phyloP scores from a whole-genome alignment of 1,284 basidiomycete species.

The Gomphus sp. region DNA sequence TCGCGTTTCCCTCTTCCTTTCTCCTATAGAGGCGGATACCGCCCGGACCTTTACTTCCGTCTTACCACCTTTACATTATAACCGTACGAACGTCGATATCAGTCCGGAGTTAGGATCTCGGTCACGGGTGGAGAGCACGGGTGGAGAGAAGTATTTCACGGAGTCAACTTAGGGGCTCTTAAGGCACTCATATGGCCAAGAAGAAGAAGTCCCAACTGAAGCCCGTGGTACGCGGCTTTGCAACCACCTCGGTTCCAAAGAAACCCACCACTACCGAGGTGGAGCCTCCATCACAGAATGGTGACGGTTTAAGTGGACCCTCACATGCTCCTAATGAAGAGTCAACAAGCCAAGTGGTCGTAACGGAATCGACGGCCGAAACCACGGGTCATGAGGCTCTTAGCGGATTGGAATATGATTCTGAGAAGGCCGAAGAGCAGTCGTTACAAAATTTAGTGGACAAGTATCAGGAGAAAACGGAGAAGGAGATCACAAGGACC shows the following conservation, averaged over 20 bases:
- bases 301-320: not conserved
- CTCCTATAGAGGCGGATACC: not conserved
- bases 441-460: constrained; percentile 65
- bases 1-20: not conserved
- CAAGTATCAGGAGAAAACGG: constrained; percentile 77
- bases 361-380: constrained; percentile 17
- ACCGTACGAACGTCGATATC: not conserved
- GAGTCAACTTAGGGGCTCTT: not conserved
- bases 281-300: not conserved
- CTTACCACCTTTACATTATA: not conserved
- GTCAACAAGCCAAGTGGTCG: constrained; percentile 11
- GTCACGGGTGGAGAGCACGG: not conserved
- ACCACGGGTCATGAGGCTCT: constrained; percentile 2
- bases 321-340: constrained; percentile 4
- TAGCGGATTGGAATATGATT: constrained; percentile 23
- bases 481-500: constrained; percentile 77
- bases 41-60: not conserved
- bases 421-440: constrained; percentile 39
- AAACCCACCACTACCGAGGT: constrained; percentile 44
- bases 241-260: constrained; percentile 84
- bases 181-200: constrained; percentile 57
- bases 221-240: constrained; percentile 68
- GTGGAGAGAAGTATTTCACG: not conserved
- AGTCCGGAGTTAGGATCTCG: not conserved
- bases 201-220: constrained; percentile 83